Evolutionary conservation across 2,329 filamentous ascomycete genomes (phyloP), one percentile per base, ranked within the genome.

Genomic region (Ceratocystiopsis sp.): DNA sequence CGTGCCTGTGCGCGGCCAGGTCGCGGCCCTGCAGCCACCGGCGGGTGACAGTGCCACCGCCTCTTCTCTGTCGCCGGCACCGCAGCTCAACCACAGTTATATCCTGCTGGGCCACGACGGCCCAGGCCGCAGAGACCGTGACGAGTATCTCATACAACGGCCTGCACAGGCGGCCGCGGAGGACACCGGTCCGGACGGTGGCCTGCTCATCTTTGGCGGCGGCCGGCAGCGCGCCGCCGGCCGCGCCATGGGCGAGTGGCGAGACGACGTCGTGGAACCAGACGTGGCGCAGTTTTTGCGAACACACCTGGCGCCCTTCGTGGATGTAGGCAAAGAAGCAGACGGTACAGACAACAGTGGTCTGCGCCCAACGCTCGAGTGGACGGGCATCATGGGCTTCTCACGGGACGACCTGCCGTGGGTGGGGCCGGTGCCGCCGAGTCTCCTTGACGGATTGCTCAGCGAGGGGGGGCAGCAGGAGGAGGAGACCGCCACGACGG

Each of bases 361-460:
- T 13, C 12, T 15, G 33, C 33, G 4, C 10, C 33, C 33, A 3
- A 4, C 33, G 33, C 65, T 38, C 54, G 75, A 82, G 54, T 89
- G 83, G 83, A 83, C 79, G 2, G 83, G 83, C 0, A 80, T 86
- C 50, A 87, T 86, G 82, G 82, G 78, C 0, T 86, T 75, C 57
- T 76, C 73, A 29, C 63, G 75, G 8, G 83, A 87, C 55, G 63
- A 68, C 0, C 58, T 69, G 41, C 80, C 83, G 0, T 86, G 78
- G 76, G 77, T 87, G 2, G 83, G 82, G 0, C 59, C 61, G 11
- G 71, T 86, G n/a, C 75, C 77, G 0, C 59, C 18, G 3, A 52
- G 56, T 7, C 50, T 69, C 19, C 14, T 42, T 25, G 19, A 19
- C n/a, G 9, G 10, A n/a, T 37, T 0, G 33, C 16, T 29, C 19